Conservation (phyloP, 192 early-diverging fungal genomes). For the Glomus cerebriforme region DNA sequence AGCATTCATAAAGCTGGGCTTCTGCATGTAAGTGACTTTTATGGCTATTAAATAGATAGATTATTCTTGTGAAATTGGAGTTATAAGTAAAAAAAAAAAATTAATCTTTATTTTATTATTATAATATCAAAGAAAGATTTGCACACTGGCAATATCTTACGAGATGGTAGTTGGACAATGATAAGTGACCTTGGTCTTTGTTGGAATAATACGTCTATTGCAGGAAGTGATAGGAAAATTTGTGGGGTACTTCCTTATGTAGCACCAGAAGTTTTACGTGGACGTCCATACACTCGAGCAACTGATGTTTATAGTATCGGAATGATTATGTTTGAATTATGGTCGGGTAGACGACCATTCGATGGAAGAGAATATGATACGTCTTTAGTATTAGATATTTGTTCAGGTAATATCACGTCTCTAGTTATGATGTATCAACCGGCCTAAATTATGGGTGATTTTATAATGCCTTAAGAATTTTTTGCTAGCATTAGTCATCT, state of each 20-base stretch:
- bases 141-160: constrained; percentile 1
- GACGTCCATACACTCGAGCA: background rate
- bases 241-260: background rate
- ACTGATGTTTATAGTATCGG: constrained; percentile 19
- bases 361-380: background rate
- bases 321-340: constrained; percentile 16
- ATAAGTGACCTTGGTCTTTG: constrained; percentile 11
- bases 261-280: background rate
- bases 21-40: background rate
- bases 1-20: constrained; percentile 16
- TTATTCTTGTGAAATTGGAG: no score
- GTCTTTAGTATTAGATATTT: background rate
- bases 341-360: background rate
- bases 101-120: no score
- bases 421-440: background rate
- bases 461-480: no score
- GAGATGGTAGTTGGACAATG: background rate
- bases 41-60: background rate
- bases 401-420: background rate
- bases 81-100: background rate
- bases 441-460: no score
- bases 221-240: background rate
- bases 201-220: background rate
- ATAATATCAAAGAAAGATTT: constrained; percentile 10
- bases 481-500: no score